A percentile compares a stretch with the other conserved stretches of the same genome.
These are phyloP conservation scores for Phaeolepiota aurea DNA, from an alignment of 768 basidiomycete genomes.

Conservation along the genomic window DNA sequence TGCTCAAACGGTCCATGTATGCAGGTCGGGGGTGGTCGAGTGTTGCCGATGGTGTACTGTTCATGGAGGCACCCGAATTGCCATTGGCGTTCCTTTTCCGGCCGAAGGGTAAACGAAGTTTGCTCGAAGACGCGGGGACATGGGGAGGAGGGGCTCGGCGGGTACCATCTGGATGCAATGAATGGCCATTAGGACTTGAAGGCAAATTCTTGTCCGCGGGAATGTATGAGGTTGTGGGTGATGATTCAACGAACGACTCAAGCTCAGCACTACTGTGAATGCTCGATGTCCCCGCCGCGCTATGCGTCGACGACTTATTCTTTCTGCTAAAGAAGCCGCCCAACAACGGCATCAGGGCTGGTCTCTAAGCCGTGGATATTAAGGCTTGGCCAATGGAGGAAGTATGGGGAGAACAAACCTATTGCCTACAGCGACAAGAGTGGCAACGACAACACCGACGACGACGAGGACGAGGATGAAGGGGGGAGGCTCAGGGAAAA, in stretches of 20 bases:
- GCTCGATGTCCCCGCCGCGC: conserved; percentile 9
- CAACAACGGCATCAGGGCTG: conserved; percentile 24
- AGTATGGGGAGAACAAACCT: neutral
- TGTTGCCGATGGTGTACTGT: conserved; percentile 8
- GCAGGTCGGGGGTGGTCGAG: conserved; percentile 21
- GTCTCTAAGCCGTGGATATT: neutral
- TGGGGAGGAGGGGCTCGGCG: conserved; percentile 7
- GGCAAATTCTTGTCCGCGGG: conserved; percentile 23
- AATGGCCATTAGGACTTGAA: conserved; percentile 23
- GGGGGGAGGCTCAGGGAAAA: neutral
- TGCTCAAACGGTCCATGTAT: conserved; percentile 22
- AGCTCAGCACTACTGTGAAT: conserved; percentile 11
- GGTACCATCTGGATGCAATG: conserved; percentile 14
- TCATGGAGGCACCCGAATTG: neutral
- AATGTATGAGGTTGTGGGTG: conserved; percentile 23
- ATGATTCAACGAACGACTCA: conserved; percentile 19
- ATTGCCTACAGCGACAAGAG: neutral
- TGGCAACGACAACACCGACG: neutral
- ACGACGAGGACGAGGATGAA: conserved; percentile 1
- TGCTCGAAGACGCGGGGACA: conserved; percentile 12
- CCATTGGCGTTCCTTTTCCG: conserved; percentile 23
- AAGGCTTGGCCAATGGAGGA: neutral
- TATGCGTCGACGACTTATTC: conserved; percentile 19
- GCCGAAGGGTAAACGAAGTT: conserved; percentile 25
- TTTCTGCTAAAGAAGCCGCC: conserved; percentile 30